Percentiles rank a stretch among this genome's conserved stretches.
phyloP scores from a whole-genome alignment of 768 basidiomycete genomes.

The Phlebiopsis flavidoalba region DNA sequence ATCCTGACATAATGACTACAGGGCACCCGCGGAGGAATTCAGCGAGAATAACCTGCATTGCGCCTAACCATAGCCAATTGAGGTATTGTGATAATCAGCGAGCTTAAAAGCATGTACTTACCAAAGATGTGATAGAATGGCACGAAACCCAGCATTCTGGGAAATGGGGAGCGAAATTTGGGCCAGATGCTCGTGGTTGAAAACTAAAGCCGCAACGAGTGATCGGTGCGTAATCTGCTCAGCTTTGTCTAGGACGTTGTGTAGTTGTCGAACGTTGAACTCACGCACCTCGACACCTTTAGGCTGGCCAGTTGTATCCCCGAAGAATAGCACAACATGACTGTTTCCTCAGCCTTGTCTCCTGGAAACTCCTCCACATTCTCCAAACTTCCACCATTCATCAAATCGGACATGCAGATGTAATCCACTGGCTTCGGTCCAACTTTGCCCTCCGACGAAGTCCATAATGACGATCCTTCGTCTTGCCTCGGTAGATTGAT shows the following conservation, averaged over 20 bases:
- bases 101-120: slow-evolving; percentile 28
- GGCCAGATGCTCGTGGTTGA: slow-evolving; percentile 47
- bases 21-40: slow-evolving; percentile 47
- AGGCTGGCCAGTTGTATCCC: slow-evolving; percentile 77
- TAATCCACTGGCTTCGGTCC: slow-evolving; percentile 23
- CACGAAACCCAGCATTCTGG: slow-evolving; percentile 57
- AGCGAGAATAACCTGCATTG: slow-evolving; percentile 56
- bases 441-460: slow-evolving; percentile 11
- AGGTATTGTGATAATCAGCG: slow-evolving; percentile 47
- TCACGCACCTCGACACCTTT: slow-evolving; percentile 52
- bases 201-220: slow-evolving; percentile 50
- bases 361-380: slow-evolving; percentile 55
- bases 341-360: slow-evolving; percentile 48
- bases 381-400: slow-evolving; percentile 41
- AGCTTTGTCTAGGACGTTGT: not conserved
- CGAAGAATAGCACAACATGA: slow-evolving; percentile 56
- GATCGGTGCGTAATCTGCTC: slow-evolving; percentile 51
- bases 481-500: slow-evolving; percentile 39
- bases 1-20: slow-evolving; percentile 56
- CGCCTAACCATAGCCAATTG: slow-evolving; percentile 46
- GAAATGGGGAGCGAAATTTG: slow-evolving; percentile 30
- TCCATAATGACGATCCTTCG: slow-evolving; percentile 25
- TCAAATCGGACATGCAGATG: slow-evolving; percentile 40
- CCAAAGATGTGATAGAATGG: slow-evolving; percentile 55
- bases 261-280: not conserved